Percentiles rank a stretch among this genome's conserved stretches.
Evolutionary conservation across 2,329 filamentous ascomycete genomes (phyloP).

Genomic region (Piedraia hortae): DNA sequence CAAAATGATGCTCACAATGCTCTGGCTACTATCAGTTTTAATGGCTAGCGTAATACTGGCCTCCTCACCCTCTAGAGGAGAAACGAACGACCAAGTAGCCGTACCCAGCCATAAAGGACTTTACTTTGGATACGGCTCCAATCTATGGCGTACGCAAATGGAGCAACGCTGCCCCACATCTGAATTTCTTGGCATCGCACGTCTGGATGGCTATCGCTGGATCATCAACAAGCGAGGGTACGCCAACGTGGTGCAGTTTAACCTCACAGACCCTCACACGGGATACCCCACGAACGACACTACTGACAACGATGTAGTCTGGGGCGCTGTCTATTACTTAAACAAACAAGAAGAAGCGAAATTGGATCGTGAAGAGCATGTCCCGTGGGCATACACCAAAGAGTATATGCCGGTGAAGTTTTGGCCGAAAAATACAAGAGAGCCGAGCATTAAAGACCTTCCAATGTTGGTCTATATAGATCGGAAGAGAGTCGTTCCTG

Average conservation of each 20-base stretch:
- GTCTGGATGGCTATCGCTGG: slow-evolving; percentile 31
- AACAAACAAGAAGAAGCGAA: slow-evolving; percentile 21
- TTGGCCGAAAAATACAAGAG: slow-evolving; percentile 10
- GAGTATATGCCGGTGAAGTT: slow-evolving; percentile 19
- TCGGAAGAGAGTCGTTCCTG: slow-evolving; percentile 14
- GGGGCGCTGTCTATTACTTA: slow-evolving; percentile 30
- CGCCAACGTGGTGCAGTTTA: slow-evolving; percentile 31
- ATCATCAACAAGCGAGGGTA: slow-evolving; percentile 39
- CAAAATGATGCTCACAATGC: no score
- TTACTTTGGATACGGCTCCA: slow-evolving; percentile 47
- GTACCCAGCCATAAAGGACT: no score
- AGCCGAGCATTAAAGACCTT: slow-evolving; percentile 4
- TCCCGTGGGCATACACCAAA: slow-evolving; percentile 33
- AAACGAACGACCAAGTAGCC: no score
- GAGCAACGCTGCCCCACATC: slow-evolving; percentile 28
- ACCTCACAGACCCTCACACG: slow-evolving; percentile 1
- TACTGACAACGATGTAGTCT: slow-evolving; percentile 18
- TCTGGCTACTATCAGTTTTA: no score
- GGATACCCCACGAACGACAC: slow-evolving; percentile 1
- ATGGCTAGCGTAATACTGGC: no score
- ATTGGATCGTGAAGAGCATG: slow-evolving; percentile 33
- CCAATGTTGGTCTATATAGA: slow-evolving; percentile 34
- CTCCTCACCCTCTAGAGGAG: no score
- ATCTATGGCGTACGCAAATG: slow-evolving; percentile 42
- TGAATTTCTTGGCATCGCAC: slow-evolving; percentile 27